These are phyloP conservation scores for Encephalitozoon romaleae DNA, from an alignment of 371 early-diverging fungal species.

Conservation along the genomic window DNA sequence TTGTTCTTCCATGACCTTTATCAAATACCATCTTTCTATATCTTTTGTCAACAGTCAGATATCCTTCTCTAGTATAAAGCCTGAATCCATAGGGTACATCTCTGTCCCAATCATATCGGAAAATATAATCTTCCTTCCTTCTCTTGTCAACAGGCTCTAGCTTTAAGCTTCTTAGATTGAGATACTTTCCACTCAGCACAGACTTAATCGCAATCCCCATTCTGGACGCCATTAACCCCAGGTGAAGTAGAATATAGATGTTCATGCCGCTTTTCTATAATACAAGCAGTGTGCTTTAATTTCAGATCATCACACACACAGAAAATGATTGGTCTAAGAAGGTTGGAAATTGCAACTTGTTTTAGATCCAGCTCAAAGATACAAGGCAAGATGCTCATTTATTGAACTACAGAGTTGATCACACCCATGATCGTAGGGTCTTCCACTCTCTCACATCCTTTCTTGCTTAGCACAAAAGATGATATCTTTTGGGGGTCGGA, in stretches of 20 bases:
- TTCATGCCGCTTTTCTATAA: not conserved
- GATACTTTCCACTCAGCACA: not conserved
- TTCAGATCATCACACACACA: not conserved
- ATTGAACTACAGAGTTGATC: constrained; percentile 16
- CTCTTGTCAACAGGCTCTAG: not conserved
- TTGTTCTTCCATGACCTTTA: not conserved
- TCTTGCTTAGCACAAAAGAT: constrained; percentile 24
- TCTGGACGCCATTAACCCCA: not conserved
- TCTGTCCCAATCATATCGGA: not conserved
- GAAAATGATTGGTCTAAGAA: not conserved
- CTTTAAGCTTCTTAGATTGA: not conserved
- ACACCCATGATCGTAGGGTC: not conserved
- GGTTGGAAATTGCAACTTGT: not conserved
- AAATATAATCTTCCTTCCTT: not conserved
- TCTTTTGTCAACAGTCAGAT: not conserved
- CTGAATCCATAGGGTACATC: not conserved
- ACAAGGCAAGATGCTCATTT: not conserved
- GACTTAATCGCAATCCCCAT: not conserved
- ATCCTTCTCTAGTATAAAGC: not conserved
- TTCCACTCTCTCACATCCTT: constrained; percentile 9
- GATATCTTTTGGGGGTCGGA: constrained; percentile 43
- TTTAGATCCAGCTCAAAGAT: not conserved
- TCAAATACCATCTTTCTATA: not conserved
- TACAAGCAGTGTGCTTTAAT: not conserved
- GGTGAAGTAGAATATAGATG: not conserved